phyloP scores from a whole-genome alignment of 2,329 filamentous ascomycete genomes.

The Exophiala oligosperma region DNA sequence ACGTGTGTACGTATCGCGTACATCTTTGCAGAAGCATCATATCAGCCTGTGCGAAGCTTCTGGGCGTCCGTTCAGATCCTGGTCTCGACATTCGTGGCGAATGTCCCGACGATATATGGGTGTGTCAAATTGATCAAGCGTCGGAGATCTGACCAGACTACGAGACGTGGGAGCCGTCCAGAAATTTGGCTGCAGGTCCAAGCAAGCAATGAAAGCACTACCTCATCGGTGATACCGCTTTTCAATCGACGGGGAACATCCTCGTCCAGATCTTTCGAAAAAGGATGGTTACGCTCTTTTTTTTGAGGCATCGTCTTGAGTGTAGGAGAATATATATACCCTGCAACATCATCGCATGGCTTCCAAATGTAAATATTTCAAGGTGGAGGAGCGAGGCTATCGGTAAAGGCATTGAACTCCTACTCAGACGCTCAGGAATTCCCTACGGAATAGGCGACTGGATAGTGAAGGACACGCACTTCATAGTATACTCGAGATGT shows the following conservation, averaged over 20 bases:
- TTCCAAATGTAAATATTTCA: too few species aligned
- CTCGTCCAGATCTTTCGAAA: constrained; percentile 15
- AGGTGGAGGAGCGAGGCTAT: too few species aligned
- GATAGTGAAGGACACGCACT: too few species aligned
- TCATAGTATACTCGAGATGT: too few species aligned
- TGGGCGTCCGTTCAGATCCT: constrained; percentile 43
- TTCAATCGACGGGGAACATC: constrained; percentile 1
- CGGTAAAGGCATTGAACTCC: too few species aligned
- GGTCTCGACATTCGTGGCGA: constrained; percentile 38
- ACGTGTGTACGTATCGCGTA: constrained; percentile 41
- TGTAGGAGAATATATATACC: background rate
- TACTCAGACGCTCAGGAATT: too few species aligned
- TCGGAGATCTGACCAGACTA: constrained; percentile 19
- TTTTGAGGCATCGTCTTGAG: constrained; percentile 6
- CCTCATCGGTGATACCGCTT: constrained; percentile 7
- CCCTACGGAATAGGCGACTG: too few species aligned
- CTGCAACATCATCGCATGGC: background rate
- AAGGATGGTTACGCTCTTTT: constrained; percentile 15
- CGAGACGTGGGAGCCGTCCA: constrained; percentile 19
- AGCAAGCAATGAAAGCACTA: constrained; percentile 10
- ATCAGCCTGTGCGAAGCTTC: constrained; percentile 39
- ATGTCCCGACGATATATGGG: constrained; percentile 39
- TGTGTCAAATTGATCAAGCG: constrained; percentile 18
- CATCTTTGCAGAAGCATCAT: constrained; percentile 38
- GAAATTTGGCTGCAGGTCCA: constrained; percentile 26